A percentile compares a stretch with the other conserved stretches of the same genome.
Evolutionary conservation across 106 monocot genomes (phyloP).

Genomic region (Platanthera guangdongensis): DNA sequence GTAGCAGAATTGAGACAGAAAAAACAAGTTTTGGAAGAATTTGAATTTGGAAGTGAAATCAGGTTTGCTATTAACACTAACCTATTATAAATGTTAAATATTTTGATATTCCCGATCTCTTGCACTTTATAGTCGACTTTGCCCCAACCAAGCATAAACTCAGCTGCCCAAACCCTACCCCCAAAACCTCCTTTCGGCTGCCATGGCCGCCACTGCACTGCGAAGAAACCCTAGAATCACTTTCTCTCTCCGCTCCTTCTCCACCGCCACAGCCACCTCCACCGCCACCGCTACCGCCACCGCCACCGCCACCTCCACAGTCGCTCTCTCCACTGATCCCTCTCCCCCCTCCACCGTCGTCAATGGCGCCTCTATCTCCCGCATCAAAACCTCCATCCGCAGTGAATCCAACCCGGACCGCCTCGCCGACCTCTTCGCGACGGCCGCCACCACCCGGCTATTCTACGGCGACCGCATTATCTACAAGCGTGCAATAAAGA

Average conservation of each 20-base stretch:
- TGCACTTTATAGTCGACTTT: too few species aligned
- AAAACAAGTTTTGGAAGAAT: too few species aligned
- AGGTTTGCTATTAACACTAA: too few species aligned
- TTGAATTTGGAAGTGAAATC: too few species aligned
- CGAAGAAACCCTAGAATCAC: constrained; percentile 1
- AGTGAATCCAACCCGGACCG: constrained; percentile 30
- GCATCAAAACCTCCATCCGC: constrained; percentile 29
- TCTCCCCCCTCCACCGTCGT: constrained; percentile 1
- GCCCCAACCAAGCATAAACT: neutral
- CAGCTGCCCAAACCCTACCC: too few species aligned
- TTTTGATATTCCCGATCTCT: too few species aligned
- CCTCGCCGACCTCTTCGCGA: constrained; percentile 27
- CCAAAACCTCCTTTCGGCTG: neutral
- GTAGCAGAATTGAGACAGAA: too few species aligned
- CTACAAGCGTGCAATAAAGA: constrained; percentile 25
- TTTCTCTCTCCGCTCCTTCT: neutral
- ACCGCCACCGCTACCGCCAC: neutral
- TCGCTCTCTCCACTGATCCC: neutral
- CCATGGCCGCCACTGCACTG: neutral
- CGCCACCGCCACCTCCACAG: neutral
- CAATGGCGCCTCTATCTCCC: constrained; percentile 9
- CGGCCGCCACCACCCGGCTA: constrained; percentile 14
- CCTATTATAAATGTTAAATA: too few species aligned
- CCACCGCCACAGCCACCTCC: neutral
- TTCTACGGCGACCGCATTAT: constrained; percentile 33